These are phyloP conservation scores for Candida ficus DNA, from an alignment of 805 yeast species.

Conservation along the genomic window DNA sequence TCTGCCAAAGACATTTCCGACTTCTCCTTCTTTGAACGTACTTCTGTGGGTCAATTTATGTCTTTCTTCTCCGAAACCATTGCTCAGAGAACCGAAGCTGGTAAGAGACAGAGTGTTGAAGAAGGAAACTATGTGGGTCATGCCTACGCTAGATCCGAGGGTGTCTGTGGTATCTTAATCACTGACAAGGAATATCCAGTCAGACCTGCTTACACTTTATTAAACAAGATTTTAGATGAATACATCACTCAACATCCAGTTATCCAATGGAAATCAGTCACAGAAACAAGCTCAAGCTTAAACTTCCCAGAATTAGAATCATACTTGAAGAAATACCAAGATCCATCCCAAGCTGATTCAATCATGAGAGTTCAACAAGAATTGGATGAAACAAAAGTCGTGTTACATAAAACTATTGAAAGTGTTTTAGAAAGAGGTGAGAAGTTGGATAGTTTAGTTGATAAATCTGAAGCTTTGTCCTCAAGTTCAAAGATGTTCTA, in stretches of 20 bases:
- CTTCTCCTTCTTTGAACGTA: conserved; percentile 85
- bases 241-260: conserved; percentile 79
- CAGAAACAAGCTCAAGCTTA: conserved; percentile 41
- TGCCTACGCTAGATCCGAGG: conserved; percentile 85
- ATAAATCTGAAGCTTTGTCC: conserved; percentile 89
- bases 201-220: conserved; percentile 89
- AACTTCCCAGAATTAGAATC: conserved; percentile 56
- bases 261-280: conserved; percentile 54
- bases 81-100: conserved; percentile 78
- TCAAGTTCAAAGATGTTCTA: conserved; percentile 89
- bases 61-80: conserved; percentile 90
- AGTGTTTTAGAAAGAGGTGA: conserved; percentile 94
- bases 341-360: conserved; percentile 95
- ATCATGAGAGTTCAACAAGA: conserved; percentile 97
- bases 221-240: conserved; percentile 89
- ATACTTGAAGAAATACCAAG: conserved; percentile 83
- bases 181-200: conserved; percentile 96
- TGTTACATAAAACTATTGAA: conserved; percentile 92
- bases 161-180: conserved; percentile 85
- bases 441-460: conserved; percentile 88
- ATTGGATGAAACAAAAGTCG: conserved; percentile 95
- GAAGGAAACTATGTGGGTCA: conserved; percentile 86
- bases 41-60: conserved; percentile 86
- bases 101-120: conserved; percentile 92
- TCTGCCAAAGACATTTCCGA: conserved; percentile 78